Base-by-base conservation (phyloP, 2,329 filamentous ascomycete species). In the Fonsecaea nubica region DNA sequence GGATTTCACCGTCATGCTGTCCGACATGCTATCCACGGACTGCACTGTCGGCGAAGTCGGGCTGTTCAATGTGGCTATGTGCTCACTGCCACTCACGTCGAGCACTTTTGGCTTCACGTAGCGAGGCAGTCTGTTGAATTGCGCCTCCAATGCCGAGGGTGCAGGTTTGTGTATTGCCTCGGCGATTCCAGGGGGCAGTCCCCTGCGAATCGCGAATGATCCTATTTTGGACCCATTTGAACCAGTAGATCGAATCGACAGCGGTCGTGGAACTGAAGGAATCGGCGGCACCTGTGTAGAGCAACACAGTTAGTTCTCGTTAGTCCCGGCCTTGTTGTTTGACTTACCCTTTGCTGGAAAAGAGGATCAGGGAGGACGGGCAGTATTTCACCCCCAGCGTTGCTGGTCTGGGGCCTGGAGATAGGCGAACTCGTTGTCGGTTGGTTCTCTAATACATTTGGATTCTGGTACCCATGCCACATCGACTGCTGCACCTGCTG, bases 161-260 rank as follows among this genome's bases (percentile, higher is more conserved):
- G 62, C 35, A 21, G 52, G 53, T 18, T 66, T 70, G 32, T 68
- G 60, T 25, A 70, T 66, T 6, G 63, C 68, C n/a, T 67, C 58
- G 12, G 61, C 63, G 15, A 70, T 66, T 4, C 68, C 68, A 4
- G 68, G 68, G 10, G 68, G 68, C 13, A 70, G 45, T 6, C 53
- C 68, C 53, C 64, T 68, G 35, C 61, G 50, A 9, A 70, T 36
- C n/a, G 61, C 58, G 35, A 64, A 70, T 10, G 65, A 56, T 12
- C 55, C 58, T 15, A 66, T 35, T 35, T 40, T 68, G 21, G 68
- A 70, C n/a, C 55, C 55, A 12, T 57, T 61, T 25, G 68, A 70
- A 42, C 57, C 55, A 9, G 68, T 65, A 21, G 68, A 70, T 21
- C 63, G 59, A 25, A 68, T 66, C n/a, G 68, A 70, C 21, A 64